Percentiles rank a stretch among this genome's conserved stretches.
Evolutionary conservation across 2,329 filamentous ascomycete species (phyloP).

Genomic region (Tolypocladium inflatum): DNA sequence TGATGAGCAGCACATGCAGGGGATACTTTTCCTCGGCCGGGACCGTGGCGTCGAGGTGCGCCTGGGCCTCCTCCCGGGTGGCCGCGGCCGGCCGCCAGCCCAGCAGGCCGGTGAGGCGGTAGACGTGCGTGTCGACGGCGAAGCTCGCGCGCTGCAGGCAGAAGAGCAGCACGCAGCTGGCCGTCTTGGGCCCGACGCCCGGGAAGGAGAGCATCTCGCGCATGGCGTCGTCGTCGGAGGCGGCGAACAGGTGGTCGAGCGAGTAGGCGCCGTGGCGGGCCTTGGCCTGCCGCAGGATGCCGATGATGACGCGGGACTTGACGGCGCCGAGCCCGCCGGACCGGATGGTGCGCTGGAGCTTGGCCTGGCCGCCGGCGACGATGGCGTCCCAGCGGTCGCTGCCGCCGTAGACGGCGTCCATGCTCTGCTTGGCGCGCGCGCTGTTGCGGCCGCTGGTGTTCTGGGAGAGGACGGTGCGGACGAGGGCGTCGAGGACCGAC

Average conservation of each 20-base stretch:
- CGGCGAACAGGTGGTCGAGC: constrained; percentile 37
- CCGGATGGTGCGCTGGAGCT: constrained; percentile 52
- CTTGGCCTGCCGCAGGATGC: constrained; percentile 56
- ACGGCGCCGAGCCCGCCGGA: constrained; percentile 59
- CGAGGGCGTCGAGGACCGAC: constrained; percentile 41
- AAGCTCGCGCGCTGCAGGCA: constrained; percentile 37
- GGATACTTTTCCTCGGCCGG: constrained; percentile 40
- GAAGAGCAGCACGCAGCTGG: constrained; percentile 42
- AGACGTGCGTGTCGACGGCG: constrained; percentile 44
- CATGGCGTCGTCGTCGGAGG: constrained; percentile 37
- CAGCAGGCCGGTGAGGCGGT: constrained; percentile 36
- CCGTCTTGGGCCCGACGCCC: constrained; percentile 46
- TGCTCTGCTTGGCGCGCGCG: constrained; percentile 45
- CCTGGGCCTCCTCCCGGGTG: constrained; percentile 35
- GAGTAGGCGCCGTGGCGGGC: constrained; percentile 30
- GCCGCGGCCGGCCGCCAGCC: constrained; percentile 36
- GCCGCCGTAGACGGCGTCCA: constrained; percentile 33
- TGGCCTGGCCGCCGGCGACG: constrained; percentile 25
- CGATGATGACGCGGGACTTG: constrained; percentile 67
- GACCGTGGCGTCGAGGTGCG: constrained; percentile 37
- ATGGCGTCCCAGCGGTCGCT: constrained; percentile 34
- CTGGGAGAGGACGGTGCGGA: constrained; percentile 42
- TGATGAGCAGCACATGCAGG: constrained; percentile 38
- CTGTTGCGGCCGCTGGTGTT: constrained; percentile 47
- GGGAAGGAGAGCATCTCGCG: constrained; percentile 37